Evolutionary conservation across 2,329 filamentous ascomycete species (phyloP), one percentile per base, ranked within the genome.

Genomic region (Tolypocladium capitatum): DNA sequence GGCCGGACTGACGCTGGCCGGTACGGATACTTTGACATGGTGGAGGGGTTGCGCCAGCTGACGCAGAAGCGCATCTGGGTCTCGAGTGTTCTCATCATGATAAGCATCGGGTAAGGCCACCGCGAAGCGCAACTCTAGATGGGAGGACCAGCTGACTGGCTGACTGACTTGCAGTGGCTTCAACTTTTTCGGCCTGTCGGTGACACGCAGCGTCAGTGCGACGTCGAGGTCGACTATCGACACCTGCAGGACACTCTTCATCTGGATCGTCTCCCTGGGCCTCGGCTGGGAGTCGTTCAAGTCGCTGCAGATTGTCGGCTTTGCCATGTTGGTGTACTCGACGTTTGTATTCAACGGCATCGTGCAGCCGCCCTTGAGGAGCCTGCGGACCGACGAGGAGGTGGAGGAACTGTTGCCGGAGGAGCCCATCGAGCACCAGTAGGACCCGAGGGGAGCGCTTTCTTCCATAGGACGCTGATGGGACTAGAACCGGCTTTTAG

Each of bases 211-310:
- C 52, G 88, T 98, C 55, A 94, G 86, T 53, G 92, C 92, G 11
- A 98, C 92, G 0, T 88, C 91, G 1, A 81, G 92, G 51, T 94
- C 88, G 31, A 97, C 91, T 31, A 97, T 98, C 58, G 92, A 98
- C 65, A 98, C 92, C 1, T 97, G 90, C 73, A 82, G 91, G 36
- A 98, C 92, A 0, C 78, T 98, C 1, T 97, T 98, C 69, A 97
- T 98, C 67, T 98, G 92, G 92, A 76, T 98, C 28, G 86, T 95
- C 14, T 94, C 88, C 18, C 78, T 98, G 5, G 87, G 85, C 4
- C 77, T 98, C 2, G 90, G 90, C 51, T 98, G 92, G 92, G 92
- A 98, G 69, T 83, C 80, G 0, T 97, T 98, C 78, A 97, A 97
- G 69, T 94, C 87, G 84, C 77, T 98, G 7, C 92, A 98, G 68